These are phyloP conservation scores for Colletotrichum tabaci DNA, from an alignment of 2,329 filamentous ascomycete species.

Conservation along the genomic window DNA sequence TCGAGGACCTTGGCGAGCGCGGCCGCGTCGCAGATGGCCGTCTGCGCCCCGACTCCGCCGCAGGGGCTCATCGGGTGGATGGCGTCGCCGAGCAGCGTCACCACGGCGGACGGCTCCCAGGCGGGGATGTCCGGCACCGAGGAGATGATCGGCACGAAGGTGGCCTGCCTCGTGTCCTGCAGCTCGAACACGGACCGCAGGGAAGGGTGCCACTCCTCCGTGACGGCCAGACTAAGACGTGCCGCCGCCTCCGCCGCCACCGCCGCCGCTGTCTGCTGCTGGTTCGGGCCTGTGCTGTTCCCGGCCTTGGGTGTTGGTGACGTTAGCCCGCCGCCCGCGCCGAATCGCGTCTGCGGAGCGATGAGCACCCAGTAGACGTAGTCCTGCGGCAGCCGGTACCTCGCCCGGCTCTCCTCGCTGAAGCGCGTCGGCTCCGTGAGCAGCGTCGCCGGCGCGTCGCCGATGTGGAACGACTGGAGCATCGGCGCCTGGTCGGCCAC, in stretches of 20 bases:
- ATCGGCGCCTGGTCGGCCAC: conserved; percentile 76
- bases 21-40: conserved; percentile 24
- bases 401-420: background rate
- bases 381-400: background rate
- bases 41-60: conserved; percentile 61
- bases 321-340: background rate
- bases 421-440: conserved; percentile 62
- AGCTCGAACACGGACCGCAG: conserved; percentile 71
- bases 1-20: conserved; percentile 3
- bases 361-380: conserved; percentile 33
- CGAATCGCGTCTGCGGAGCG: conserved; percentile 10
- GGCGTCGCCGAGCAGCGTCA: conserved; percentile 72
- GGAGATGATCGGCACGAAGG: conserved; percentile 78
- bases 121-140: conserved; percentile 73
- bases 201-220: conserved; percentile 60
- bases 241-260: background rate
- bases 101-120: conserved; percentile 71
- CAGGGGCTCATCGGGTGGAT: conserved; percentile 72
- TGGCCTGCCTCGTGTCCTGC: conserved; percentile 70
- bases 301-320: too few species aligned
- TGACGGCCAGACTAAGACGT: conserved; percentile 50
- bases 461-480: conserved; percentile 71
- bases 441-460: conserved; percentile 69
- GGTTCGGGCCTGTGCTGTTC: too few species aligned
- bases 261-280: background rate